phyloP scores from a whole-genome alignment of 257 asterid species.

The Primulina eburnea region DNA sequence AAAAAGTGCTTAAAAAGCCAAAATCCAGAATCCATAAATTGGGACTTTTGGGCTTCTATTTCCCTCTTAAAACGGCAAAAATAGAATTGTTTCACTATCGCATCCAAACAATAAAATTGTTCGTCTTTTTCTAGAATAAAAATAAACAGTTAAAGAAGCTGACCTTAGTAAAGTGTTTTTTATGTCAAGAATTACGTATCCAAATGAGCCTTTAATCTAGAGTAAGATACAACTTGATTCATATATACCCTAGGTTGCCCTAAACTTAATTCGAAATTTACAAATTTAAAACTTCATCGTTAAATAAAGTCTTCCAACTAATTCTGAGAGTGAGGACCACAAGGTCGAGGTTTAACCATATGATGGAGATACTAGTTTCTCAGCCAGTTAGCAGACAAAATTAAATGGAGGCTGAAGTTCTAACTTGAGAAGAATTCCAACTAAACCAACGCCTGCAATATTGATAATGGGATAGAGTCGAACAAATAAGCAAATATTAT shows the following conservation, averaged over 20 bases:
- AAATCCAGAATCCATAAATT: neutral
- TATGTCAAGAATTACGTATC: no score
- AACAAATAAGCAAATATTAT: conserved; percentile 4
- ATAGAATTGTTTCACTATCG: neutral
- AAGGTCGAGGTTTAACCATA: neutral
- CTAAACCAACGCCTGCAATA: conserved; percentile 4
- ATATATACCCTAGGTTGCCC: neutral
- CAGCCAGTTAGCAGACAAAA: neutral
- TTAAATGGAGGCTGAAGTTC: neutral
- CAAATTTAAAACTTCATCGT: no score
- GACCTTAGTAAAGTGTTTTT: no score
- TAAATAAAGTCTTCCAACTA: neutral
- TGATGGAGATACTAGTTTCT: neutral
- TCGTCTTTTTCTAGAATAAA: no score
- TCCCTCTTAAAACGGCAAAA: neutral
- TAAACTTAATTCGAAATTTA: neutral
- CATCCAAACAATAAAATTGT: no score
- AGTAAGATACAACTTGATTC: no score
- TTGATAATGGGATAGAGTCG: neutral
- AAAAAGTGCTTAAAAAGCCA: no score
- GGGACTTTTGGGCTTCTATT: neutral
- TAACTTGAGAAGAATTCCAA: conserved; percentile 8
- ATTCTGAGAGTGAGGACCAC: neutral
- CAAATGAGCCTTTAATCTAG: no score
- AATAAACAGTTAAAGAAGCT: no score